phyloP scores from a whole-genome alignment of 352 stramenopile genomes.

The Pythium sp. region DNA sequence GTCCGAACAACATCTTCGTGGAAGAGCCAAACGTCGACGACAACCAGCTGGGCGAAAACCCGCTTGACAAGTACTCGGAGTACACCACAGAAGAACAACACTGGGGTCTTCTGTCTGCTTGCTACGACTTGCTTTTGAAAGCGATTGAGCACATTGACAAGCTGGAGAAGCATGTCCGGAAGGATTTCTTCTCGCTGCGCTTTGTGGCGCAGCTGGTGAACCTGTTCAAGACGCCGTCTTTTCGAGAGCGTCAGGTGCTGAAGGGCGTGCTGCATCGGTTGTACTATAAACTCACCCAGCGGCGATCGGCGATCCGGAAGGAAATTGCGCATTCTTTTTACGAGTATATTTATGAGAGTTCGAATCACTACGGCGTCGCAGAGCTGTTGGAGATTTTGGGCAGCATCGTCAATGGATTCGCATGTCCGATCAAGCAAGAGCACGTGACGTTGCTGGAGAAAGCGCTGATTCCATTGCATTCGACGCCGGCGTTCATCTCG shows the following conservation, averaged over 20 bases:
- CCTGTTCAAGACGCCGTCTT: slow-evolving; percentile 86
- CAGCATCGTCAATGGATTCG: slow-evolving; percentile 89
- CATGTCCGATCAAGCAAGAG: slow-evolving; percentile 87
- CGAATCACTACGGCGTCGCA: slow-evolving; percentile 85
- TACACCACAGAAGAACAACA: slow-evolving; percentile 82
- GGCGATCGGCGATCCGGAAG: slow-evolving; percentile 82
- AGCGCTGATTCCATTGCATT: slow-evolving; percentile 83
- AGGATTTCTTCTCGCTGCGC: slow-evolving; percentile 80
- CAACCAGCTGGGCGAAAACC: slow-evolving; percentile 50
- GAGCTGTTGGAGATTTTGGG: slow-evolving; percentile 86
- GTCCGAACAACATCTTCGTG: slow-evolving; percentile 79
- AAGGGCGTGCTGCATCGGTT: slow-evolving; percentile 85
- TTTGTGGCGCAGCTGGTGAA: slow-evolving; percentile 82
- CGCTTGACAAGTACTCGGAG: slow-evolving; percentile 83
- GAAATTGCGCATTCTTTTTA: slow-evolving; percentile 88
- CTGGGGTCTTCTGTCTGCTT: slow-evolving; percentile 77
- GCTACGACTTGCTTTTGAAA: slow-evolving; percentile 81
- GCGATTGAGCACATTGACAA: slow-evolving; percentile 89
- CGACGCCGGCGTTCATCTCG: slow-evolving; percentile 80
- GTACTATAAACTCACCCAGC: slow-evolving; percentile 90
- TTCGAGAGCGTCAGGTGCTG: slow-evolving; percentile 82
- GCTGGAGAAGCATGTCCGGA: slow-evolving; percentile 83
- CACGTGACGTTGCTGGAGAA: slow-evolving; percentile 85
- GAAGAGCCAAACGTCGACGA: slow-evolving; percentile 75
- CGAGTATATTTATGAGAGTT: slow-evolving; percentile 92